Evolutionary conservation across 495 filamentous ascomycete genomes (phyloP).

Genomic region (Baudoinia panamericana): DNA sequence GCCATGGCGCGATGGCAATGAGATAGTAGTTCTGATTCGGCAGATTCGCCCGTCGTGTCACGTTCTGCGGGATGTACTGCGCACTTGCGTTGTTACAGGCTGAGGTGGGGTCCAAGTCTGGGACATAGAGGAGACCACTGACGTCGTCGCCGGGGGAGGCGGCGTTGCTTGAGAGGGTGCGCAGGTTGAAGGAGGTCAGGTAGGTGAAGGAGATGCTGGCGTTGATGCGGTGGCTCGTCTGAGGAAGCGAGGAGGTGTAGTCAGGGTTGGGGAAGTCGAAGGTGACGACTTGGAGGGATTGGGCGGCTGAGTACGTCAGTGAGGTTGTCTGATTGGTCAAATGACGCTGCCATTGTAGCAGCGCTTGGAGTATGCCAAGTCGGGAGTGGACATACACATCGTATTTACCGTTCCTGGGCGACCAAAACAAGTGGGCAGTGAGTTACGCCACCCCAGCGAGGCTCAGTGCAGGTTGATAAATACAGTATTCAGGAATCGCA

Average conservation of each 20-base stretch:
- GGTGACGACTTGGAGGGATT: conserved; percentile 23
- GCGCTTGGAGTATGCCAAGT: too few species aligned
- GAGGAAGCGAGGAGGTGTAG: neutral
- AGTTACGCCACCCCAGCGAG: too few species aligned
- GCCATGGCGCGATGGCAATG: conserved; percentile 87
- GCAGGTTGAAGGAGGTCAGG: conserved; percentile 46
- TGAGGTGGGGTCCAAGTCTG: conserved; percentile 42
- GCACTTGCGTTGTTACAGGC: conserved; percentile 46
- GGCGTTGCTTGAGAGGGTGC: conserved; percentile 54
- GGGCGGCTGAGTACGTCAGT: too few species aligned
- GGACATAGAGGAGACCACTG: conserved; percentile 71
- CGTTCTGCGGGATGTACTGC: conserved; percentile 55
- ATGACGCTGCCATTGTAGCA: too few species aligned
- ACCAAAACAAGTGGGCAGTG: too few species aligned
- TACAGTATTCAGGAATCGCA: too few species aligned
- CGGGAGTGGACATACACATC: too few species aligned
- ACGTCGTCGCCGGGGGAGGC: conserved; percentile 43
- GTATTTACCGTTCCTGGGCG: too few species aligned
- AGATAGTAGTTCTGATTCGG: conserved; percentile 40
- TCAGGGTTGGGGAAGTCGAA: conserved; percentile 26
- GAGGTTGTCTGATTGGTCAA: too few species aligned
- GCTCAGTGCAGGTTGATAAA: too few species aligned
- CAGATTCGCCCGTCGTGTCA: conserved; percentile 55
- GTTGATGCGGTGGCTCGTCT: conserved; percentile 4
- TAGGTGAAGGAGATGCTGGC: conserved; percentile 48